These are phyloP conservation scores for Zygotorulaspora chibaensis DNA, from an alignment of 805 yeast species.

Conservation along the genomic window DNA sequence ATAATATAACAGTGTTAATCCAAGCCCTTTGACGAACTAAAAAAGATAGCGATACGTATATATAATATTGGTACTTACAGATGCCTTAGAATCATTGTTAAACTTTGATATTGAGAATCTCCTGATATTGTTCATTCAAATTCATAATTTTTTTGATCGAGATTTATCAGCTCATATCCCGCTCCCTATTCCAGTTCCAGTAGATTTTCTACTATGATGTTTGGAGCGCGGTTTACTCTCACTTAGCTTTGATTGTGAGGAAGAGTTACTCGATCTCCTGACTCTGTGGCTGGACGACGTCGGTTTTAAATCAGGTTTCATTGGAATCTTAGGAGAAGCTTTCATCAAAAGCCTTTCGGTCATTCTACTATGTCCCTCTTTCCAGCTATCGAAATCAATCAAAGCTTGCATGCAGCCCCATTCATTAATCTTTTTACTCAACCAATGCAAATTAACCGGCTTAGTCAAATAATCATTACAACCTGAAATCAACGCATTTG, in stretches of 20 bases:
- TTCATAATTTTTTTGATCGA: not conserved
- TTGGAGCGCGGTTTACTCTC: not conserved
- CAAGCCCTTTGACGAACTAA: not conserved
- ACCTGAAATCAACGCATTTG: slow-evolving; percentile 92
- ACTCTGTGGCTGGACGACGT: slow-evolving; percentile 5
- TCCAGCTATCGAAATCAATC: slow-evolving; percentile 94
- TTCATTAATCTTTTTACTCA: slow-evolving; percentile 87
- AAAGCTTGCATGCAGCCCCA: slow-evolving; percentile 99
- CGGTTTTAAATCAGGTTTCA: slow-evolving; percentile 2
- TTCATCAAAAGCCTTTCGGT: slow-evolving; percentile 31
- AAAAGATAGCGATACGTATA: not conserved
- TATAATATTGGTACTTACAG: not conserved
- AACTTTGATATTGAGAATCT: not conserved
- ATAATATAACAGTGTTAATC: slow-evolving; percentile 8
- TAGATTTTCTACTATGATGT: slow-evolving; percentile 4
- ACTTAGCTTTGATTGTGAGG: slow-evolving; percentile 5
- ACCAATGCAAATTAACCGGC: slow-evolving; percentile 93
- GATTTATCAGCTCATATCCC: not conserved
- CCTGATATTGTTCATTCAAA: not conserved
- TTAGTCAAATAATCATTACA: slow-evolving; percentile 95
- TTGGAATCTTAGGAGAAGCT: slow-evolving; percentile 13
- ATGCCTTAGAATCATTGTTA: not conserved
- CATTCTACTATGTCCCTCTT: slow-evolving; percentile 42
- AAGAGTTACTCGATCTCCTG: slow-evolving; percentile 11
- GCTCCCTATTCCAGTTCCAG: not conserved